A percentile compares a stretch with the other conserved stretches of the same genome.
These are phyloP conservation scores for Massarina eburnea DNA, from an alignment of 2,329 filamentous ascomycete species.

Conservation along the genomic window DNA sequence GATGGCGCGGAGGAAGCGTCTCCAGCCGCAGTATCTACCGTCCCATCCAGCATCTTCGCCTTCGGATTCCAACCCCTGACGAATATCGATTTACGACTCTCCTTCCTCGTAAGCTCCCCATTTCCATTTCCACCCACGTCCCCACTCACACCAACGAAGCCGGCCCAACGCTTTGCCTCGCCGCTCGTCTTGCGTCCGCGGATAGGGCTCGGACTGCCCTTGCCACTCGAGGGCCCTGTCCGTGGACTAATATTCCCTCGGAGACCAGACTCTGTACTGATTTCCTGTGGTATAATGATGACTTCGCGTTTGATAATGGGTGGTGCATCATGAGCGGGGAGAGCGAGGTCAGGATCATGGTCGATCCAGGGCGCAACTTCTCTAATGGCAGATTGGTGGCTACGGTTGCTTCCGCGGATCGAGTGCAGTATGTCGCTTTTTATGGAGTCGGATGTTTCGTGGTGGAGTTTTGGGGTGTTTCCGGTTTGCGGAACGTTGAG, in stretches of 20 bases:
- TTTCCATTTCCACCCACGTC: no score
- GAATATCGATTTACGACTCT: no score
- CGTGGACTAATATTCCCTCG: background rate
- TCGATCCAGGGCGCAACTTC: constrained; percentile 30
- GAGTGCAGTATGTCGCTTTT: constrained; percentile 2
- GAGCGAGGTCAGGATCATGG: constrained; percentile 7
- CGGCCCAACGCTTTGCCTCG: no score
- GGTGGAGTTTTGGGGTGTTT: background rate
- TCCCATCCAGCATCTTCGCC: no score
- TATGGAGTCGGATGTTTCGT: background rate
- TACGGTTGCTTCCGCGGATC: constrained; percentile 13
- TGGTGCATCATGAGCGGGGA: background rate
- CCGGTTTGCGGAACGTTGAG: background rate
- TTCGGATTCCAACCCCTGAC: no score
- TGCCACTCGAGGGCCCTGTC: background rate
- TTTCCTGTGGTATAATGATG: background rate
- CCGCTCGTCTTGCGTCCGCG: constrained; percentile 2
- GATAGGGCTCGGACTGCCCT: background rate
- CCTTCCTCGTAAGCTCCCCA: no score
- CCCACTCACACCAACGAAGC: no score
- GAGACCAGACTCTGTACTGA: background rate
- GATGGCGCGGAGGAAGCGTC: no score
- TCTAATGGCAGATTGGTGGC: constrained; percentile 14
- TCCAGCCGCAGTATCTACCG: no score
- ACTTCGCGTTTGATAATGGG: constrained; percentile 2